Base-by-base conservation (phyloP, 352 stramenopile species). In the Hyaloperonospora arabidopsidis region DNA sequence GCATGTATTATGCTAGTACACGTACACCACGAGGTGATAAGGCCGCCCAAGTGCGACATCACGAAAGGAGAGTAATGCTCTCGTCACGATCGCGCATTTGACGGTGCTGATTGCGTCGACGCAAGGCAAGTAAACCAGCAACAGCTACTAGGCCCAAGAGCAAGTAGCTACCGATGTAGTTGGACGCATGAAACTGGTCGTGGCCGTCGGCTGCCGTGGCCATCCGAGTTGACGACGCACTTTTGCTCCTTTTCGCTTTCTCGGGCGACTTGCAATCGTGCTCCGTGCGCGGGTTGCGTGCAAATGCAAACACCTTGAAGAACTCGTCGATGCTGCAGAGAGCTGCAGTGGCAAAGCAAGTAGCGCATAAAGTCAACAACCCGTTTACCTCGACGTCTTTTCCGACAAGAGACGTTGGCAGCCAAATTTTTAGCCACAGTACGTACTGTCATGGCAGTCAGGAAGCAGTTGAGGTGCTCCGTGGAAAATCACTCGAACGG, bases 401-500 rank as follows among this genome's bases (percentile, higher is more conserved):
- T 8, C 25, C 8, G 25, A 32, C 25, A 32, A 32, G 25, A 0
- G 25, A 32, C 8, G 25, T 32, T 32, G 25, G 25, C 25, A 25
- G 18, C 38, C 8, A 25, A 23, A 44, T 25, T 21, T 14, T 44
- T n/a, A 14, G 8, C 21, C 22, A 5, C 2, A 44, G n/a, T 15
- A 63, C 55, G 17, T 60, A 93, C 83, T 88, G 56, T 89, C 79
- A 21, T 60, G 43, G 46, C 83, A 93, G 12, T 87, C 79, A 34
- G 83, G 83, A 28, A 93, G 67, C 39, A 68, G 57, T 38, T 87
- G 65, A 18, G 77, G 76, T 51, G 91, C 56, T 54, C 83, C 83
- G 45, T 89, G 77, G 68, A 89, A 90, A 38, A 93, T 55, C 58
- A 87, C 69, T 14, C 83, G 83, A 49, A 73, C 70, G 0, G 67